phyloP scores from a whole-genome alignment of 1,139 yeast species.

The Nakaseomyces nivariensis region DNA sequence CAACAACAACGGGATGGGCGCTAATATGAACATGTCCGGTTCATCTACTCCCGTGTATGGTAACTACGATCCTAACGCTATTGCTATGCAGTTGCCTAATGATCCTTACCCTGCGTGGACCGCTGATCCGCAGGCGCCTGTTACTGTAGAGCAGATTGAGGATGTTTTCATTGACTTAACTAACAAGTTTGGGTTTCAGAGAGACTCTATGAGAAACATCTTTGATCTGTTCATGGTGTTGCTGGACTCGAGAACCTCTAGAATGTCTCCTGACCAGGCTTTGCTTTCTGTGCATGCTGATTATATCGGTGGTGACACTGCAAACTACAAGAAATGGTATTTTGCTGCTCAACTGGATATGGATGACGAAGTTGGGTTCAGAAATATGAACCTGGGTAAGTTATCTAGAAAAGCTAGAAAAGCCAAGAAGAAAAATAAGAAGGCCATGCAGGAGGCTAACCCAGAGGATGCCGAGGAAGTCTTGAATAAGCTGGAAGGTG shows the following conservation, averaged over 20 bases:
- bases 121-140: constrained; percentile 81
- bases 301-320: constrained; percentile 88
- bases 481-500: constrained; percentile 72
- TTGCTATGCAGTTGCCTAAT: constrained; percentile 36
- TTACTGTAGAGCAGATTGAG: constrained; percentile 78
- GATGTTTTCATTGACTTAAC: constrained; percentile 84
- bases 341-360: constrained; percentile 85
- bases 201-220: constrained; percentile 95
- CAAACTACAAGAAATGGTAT: constrained; percentile 92
- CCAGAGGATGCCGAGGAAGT: constrained; percentile 39
- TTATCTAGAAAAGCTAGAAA: constrained; percentile 44
- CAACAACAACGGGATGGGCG: constrained; percentile 23
- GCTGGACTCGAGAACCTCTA: constrained; percentile 88
- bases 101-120: constrained; percentile 98
- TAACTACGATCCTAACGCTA: constrained; percentile 52
- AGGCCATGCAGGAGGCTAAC: constrained; percentile 42
- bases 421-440: constrained; percentile 51
- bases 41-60: constrained; percentile 94
- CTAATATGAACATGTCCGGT: constrained; percentile 40
- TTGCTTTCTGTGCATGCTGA: constrained; percentile 88
- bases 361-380: constrained; percentile 71
- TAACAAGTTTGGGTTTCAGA: constrained; percentile 91
- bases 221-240: constrained; percentile 90
- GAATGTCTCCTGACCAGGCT: constrained; percentile 97
- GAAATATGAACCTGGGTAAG: constrained; percentile 73